Conservation (phyloP, 1,139 yeast genomes). For the Suhomyces panamericanus region DNA sequence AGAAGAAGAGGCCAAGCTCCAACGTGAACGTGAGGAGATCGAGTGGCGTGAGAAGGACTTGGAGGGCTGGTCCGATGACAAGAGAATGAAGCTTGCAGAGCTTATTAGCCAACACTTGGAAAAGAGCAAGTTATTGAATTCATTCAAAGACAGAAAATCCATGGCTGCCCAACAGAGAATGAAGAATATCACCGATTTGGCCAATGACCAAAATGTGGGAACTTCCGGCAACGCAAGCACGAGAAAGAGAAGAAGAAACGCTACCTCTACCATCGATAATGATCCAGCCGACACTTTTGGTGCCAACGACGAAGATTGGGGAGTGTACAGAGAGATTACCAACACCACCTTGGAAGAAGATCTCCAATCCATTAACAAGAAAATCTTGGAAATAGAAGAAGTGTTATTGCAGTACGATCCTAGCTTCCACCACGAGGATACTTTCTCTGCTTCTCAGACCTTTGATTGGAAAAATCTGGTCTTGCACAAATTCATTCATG, state of each 20-base stretch:
- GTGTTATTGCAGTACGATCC: slow-evolving; percentile 81
- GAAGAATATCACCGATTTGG: slow-evolving; percentile 87
- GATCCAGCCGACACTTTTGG: slow-evolving; percentile 96
- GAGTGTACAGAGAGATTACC: slow-evolving; percentile 81
- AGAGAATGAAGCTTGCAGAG: slow-evolving; percentile 60
- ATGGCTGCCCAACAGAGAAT: slow-evolving; percentile 89
- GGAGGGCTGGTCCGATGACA: slow-evolving; percentile 74
- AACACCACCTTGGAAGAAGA: slow-evolving; percentile 71
- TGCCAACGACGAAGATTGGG: slow-evolving; percentile 96
- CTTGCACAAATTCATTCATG: slow-evolving; percentile 82
- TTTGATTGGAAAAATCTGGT: slow-evolving; percentile 83
- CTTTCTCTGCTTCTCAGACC: slow-evolving; percentile 67
- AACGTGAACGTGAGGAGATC: slow-evolving; percentile 58
- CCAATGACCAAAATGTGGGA: slow-evolving; percentile 51
- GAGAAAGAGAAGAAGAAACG: slow-evolving; percentile 54
- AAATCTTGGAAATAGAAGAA: slow-evolving; percentile 65
- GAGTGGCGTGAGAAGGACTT: slow-evolving; percentile 79
- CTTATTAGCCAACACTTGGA: slow-evolving; percentile 64
- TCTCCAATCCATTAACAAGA: slow-evolving; percentile 66
- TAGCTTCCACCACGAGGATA: slow-evolving; percentile 79
- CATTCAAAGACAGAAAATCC: slow-evolving; percentile 85
- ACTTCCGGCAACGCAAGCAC: slow-evolving; percentile 25
- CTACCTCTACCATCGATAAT: slow-evolving; percentile 70
- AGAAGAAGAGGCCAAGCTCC: slow-evolving; percentile 56
- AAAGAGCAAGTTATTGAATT: slow-evolving; percentile 67